Percentiles rank a stretch among this genome's conserved stretches.
Evolutionary conservation across 139 green algal species (phyloP).

Genomic region (Chlorella sp.): DNA sequence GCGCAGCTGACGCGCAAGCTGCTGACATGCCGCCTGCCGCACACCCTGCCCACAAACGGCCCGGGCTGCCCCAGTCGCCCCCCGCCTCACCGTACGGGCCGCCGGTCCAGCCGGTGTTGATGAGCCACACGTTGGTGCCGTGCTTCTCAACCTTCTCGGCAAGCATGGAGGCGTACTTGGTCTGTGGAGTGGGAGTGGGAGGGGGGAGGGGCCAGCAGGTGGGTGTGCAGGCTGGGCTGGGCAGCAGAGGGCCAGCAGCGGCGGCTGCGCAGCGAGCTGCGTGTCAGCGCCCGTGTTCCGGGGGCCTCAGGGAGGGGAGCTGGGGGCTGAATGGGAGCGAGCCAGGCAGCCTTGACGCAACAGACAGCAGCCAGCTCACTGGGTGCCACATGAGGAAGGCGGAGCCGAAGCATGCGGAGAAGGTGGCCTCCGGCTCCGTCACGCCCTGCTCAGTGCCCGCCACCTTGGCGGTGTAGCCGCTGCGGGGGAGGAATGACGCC

Average conservation of each 20-base stretch:
- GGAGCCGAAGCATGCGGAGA: constrained; percentile 85
- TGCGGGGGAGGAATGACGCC: background rate
- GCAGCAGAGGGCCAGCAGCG: too few relatives aligned
- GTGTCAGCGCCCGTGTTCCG: too few relatives aligned
- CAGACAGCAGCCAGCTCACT: constrained; percentile 9
- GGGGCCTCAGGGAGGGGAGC: background rate
- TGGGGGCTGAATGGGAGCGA: background rate
- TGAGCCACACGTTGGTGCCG: constrained; percentile 82
- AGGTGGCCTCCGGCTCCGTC: constrained; percentile 94
- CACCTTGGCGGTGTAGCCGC: constrained; percentile 97
- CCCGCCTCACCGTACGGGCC: constrained; percentile 63
- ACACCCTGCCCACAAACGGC: too few relatives aligned
- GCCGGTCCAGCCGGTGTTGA: constrained; percentile 90
- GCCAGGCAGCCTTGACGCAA: background rate
- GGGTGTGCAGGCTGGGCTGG: too few relatives aligned
- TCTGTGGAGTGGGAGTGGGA: background rate
- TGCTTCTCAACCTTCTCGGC: constrained; percentile 88
- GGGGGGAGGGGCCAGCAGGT: background rate
- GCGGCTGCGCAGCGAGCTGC: too few relatives aligned
- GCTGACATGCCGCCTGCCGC: too few relatives aligned
- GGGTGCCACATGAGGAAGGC: constrained; percentile 89
- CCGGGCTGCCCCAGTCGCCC: too few relatives aligned
- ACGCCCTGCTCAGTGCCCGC: constrained; percentile 95
- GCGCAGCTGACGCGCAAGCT: too few relatives aligned
- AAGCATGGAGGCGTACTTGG: constrained; percentile 90